Percentiles rank a stretch among this genome's conserved stretches.
Conservation (phyloP, 2,329 filamentous ascomycete genomes). For the Fusarium nodosum region DNA sequence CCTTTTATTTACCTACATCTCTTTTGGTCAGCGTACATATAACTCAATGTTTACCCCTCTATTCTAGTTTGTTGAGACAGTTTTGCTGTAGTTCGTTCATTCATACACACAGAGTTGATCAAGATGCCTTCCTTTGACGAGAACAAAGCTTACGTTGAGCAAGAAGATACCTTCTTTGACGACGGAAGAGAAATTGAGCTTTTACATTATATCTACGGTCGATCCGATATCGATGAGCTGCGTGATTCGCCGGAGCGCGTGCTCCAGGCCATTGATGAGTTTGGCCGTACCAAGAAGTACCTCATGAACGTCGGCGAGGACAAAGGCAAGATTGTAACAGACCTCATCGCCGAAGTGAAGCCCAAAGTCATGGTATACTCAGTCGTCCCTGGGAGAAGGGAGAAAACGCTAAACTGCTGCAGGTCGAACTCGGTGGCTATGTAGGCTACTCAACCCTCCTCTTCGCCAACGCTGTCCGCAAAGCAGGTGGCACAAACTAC, state of each 20-base stretch:
- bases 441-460: conserved; percentile 85
- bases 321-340: conserved; percentile 78
- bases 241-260: conserved; percentile 74
- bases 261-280: conserved; percentile 79
- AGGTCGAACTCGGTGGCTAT: conserved; percentile 83
- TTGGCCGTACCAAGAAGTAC: conserved; percentile 69
- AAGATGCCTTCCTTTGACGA: conserved; percentile 54
- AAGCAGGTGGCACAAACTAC: conserved; percentile 74
- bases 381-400: no score
- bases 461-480: conserved; percentile 75
- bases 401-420: background rate
- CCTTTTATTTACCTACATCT: conserved; percentile 26
- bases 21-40: conserved; percentile 6
- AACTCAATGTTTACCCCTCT: background rate
- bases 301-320: conserved; percentile 85
- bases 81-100: background rate
- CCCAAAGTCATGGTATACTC: conserved; percentile 72
- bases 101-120: background rate
- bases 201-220: conserved; percentile 75
- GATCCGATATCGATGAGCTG: conserved; percentile 72
- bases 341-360: conserved; percentile 75
- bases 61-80: background rate
- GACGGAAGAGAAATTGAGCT: conserved; percentile 82
- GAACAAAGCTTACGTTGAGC: conserved; percentile 58
- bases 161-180: conserved; percentile 66